phyloP scores from a whole-genome alignment of 345 rosid genomes.

The Barbarea vulgaris region DNA sequence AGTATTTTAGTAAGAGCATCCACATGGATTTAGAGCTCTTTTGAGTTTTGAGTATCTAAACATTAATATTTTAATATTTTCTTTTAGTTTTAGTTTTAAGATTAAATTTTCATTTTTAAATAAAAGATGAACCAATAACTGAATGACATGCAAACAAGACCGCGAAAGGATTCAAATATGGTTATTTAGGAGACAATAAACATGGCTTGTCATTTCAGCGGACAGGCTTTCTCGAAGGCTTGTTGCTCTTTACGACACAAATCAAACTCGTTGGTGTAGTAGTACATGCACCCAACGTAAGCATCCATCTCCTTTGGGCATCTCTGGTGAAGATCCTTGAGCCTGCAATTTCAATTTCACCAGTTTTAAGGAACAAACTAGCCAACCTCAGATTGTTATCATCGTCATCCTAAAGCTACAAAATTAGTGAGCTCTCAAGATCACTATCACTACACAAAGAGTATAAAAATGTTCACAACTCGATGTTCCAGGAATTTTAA shows the following conservation, averaged over 20 bases:
- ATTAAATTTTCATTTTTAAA: no score
- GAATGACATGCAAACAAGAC: no score
- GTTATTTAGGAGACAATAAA: not conserved
- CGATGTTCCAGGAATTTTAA: not conserved
- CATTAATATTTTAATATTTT: no score
- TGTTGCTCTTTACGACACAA: conserved; percentile 94
- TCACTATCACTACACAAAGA: not conserved
- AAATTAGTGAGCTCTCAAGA: not conserved
- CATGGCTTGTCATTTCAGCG: conserved; percentile 59
- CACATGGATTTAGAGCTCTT: no score
- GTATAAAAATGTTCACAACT: not conserved
- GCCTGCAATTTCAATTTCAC: conserved; percentile 48
- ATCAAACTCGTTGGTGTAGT: conserved; percentile 91
- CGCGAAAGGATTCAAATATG: not conserved
- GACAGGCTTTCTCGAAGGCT: conserved; percentile 91
- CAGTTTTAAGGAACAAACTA: not conserved
- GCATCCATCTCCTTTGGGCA: conserved; percentile 93
- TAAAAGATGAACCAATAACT: no score
- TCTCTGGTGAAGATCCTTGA: conserved; percentile 86
- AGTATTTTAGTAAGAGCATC: no score
- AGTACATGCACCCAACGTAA: conserved; percentile 94
- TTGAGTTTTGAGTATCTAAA: no score
- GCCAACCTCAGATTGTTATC: not conserved
- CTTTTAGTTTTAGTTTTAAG: no score
- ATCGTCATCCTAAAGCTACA: not conserved